These are phyloP conservation scores for Xerocomus spinulosus DNA, from an alignment of 768 basidiomycete genomes.

Conservation along the genomic window DNA sequence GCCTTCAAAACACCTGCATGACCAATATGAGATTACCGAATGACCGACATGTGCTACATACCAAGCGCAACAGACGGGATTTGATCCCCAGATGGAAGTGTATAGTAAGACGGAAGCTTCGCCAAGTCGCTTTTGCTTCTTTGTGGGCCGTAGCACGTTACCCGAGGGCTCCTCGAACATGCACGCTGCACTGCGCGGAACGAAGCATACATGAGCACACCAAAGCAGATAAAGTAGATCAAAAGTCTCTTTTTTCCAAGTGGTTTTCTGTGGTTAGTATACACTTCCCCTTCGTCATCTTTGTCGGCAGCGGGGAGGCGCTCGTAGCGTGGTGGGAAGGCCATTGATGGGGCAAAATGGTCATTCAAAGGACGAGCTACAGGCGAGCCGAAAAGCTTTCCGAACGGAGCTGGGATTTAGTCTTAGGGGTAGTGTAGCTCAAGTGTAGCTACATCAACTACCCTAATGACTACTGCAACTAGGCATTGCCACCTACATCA, in stretches of 20 bases:
- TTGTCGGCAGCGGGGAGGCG: slow-evolving; percentile 20
- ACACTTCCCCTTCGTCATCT: slow-evolving; percentile 7
- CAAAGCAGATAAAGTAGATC: slow-evolving; percentile 17
- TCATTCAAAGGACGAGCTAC: too few species aligned
- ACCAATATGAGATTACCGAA: slow-evolving; percentile 1
- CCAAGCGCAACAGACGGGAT: slow-evolving; percentile 68
- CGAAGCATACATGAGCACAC: slow-evolving; percentile 21
- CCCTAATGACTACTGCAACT: too few species aligned
- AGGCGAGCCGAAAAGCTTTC: too few species aligned
- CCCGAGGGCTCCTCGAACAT: slow-evolving; percentile 19
- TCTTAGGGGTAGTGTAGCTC: too few species aligned
- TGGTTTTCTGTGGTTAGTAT: not conserved
- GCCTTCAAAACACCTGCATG: slow-evolving; percentile 61
- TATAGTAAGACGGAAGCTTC: slow-evolving; percentile 44
- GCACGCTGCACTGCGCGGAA: slow-evolving; percentile 17
- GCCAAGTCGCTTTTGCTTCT: slow-evolving; percentile 21
- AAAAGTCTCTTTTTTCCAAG: slow-evolving; percentile 20
- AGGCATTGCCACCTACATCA: too few species aligned
- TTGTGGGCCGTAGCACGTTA: slow-evolving; percentile 14
- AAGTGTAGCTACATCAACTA: too few species aligned
- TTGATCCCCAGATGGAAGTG: slow-evolving; percentile 60
- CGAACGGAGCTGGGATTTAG: too few species aligned
- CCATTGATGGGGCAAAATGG: too few species aligned
- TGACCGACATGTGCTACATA: slow-evolving; percentile 20
- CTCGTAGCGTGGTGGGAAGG: slow-evolving; percentile 23